Conservation (phyloP, 257 asterid genomes). For the Orobanche coerulescens region DNA sequence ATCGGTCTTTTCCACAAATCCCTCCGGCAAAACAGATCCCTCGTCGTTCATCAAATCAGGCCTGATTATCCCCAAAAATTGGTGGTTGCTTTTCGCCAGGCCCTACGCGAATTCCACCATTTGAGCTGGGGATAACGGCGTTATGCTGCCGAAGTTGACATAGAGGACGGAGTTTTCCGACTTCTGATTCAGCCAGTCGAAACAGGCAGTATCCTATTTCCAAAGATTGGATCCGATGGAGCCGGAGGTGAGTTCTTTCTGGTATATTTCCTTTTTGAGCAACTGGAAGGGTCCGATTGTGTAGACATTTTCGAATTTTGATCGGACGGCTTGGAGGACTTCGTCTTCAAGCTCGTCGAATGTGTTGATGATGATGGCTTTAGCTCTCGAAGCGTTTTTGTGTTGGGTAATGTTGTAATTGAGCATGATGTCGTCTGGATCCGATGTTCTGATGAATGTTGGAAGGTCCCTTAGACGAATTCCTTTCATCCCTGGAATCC, state of each 20-base stretch:
- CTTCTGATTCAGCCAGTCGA: conserved; percentile 31
- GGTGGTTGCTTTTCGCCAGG: conserved; percentile 27
- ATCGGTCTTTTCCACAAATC: conserved; percentile 29
- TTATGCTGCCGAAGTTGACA: conserved; percentile 40
- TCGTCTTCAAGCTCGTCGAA: conserved; percentile 37
- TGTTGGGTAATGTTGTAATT: conserved; percentile 28
- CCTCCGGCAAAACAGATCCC: conserved; percentile 24
- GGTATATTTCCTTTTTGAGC: conserved; percentile 20
- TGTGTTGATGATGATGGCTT: conserved; percentile 36
- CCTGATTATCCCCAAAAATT: conserved; percentile 39
- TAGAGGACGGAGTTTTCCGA: conserved; percentile 27
- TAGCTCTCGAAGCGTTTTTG: conserved; percentile 25
- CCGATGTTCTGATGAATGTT: conserved; percentile 36
- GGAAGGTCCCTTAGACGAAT: conserved; percentile 43
- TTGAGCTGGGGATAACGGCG: conserved; percentile 30
- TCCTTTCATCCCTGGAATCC: conserved; percentile 44
- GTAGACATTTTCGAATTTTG: conserved; percentile 20
- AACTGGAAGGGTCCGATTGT: conserved; percentile 35
- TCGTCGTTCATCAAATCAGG: conserved; percentile 36
- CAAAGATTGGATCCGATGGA: conserved; percentile 32
- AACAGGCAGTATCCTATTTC: conserved; percentile 35
- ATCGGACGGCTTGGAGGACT: conserved; percentile 29
- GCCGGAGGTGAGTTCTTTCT: neutral
- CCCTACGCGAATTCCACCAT: conserved; percentile 42
- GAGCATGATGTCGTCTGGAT: conserved; percentile 36